These are phyloP conservation scores for Barnettozyma botsteinii DNA, from an alignment of 805 yeast species.

Conservation along the genomic window DNA sequence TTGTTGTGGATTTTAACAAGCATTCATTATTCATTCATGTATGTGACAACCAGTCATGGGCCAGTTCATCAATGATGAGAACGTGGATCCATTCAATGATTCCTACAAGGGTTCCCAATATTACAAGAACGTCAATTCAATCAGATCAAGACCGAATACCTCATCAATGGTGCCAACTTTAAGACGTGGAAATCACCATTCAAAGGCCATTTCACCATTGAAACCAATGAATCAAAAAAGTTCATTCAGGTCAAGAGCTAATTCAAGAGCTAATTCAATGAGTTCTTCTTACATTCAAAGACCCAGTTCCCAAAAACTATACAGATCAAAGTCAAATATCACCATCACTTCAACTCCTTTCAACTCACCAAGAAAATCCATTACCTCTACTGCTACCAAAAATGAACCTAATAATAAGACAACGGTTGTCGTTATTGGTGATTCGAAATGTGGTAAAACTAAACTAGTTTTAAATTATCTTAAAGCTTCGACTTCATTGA, in stretches of 20 bases:
- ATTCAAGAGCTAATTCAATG: background rate
- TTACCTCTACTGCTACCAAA: background rate
- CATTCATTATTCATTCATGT: background rate
- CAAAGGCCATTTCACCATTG: constrained; percentile 3
- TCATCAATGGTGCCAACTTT: constrained; percentile 7
- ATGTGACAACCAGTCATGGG: background rate
- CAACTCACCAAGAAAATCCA: background rate
- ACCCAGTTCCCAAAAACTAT: background rate
- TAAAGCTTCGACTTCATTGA: background rate
- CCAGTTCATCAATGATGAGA: constrained; percentile 5
- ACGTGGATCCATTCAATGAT: constrained; percentile 2
- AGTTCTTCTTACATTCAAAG: background rate
- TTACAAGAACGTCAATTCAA: background rate
- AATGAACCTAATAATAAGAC: background rate
- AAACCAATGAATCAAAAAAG: background rate
- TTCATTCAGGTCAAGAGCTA: background rate
- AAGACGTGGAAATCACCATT: constrained; percentile 7
- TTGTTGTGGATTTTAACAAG: background rate
- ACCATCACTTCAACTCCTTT: background rate
- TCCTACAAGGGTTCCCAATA: background rate
- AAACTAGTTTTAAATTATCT: constrained; percentile 20
- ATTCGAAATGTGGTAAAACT: constrained; percentile 25
- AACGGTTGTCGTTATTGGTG: constrained; percentile 23
- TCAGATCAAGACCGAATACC: constrained; percentile 3
- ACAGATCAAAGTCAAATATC: background rate